Conservation (phyloP, 768 basidiomycete genomes). For the Lactarius deliciosus region DNA sequence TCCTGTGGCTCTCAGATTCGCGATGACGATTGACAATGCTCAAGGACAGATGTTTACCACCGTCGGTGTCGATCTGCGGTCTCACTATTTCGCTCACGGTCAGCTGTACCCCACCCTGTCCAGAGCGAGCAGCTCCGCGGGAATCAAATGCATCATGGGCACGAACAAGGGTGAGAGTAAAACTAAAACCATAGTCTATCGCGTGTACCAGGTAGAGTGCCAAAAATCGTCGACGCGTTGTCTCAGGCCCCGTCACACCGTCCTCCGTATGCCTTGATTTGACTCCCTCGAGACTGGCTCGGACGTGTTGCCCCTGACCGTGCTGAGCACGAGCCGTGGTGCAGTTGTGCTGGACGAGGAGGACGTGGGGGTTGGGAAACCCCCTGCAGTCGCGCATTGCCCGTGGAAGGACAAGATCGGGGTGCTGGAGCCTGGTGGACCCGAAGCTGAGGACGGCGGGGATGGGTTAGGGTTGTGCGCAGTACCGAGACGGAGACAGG, state of each 20-base stretch:
- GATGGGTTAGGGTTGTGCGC: constrained; percentile 66
- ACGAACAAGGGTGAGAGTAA: neutral
- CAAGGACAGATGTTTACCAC: neutral
- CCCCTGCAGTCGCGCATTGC: constrained; percentile 40
- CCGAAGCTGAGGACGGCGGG: constrained; percentile 43
- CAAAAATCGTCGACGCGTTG: too few species aligned
- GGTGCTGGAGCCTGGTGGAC: constrained; percentile 46
- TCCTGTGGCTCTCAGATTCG: constrained; percentile 1
- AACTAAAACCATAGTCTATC: neutral
- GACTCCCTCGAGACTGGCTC: constrained; percentile 18
- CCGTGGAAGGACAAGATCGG: constrained; percentile 58
- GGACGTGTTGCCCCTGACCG: constrained; percentile 39
- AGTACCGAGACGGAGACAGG: constrained; percentile 25
- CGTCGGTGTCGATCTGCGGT: neutral
- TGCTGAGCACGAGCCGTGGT: constrained; percentile 43
- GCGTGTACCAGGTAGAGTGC: too few species aligned
- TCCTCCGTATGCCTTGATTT: neutral
- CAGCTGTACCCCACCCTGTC: neutral
- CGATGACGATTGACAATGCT: constrained; percentile 2
- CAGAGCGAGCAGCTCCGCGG: neutral
- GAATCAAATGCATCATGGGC: neutral
- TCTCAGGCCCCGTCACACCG: neutral
- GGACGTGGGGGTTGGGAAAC: neutral
- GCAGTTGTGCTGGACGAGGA: constrained; percentile 34
- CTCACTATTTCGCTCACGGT: neutral